These are phyloP conservation scores for Melampsora larici-populina DNA, from an alignment of 1,284 basidiomycete species.

Conservation along the genomic window DNA sequence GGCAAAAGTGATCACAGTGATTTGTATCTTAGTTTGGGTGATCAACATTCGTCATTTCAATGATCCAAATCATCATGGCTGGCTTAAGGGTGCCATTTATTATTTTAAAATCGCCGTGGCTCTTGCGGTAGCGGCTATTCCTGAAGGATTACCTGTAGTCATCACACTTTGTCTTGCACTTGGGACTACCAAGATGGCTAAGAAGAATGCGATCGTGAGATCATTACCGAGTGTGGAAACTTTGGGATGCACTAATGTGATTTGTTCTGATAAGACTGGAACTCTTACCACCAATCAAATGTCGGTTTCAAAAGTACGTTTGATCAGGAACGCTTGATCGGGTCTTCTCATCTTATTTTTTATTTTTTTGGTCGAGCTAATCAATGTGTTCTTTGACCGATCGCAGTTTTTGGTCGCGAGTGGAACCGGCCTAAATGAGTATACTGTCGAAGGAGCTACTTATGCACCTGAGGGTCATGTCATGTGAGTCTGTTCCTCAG, in stretches of 20 bases:
- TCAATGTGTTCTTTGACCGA: not conserved
- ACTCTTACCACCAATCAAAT: slow-evolving; percentile 67
- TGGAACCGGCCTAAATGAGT: slow-evolving; percentile 64
- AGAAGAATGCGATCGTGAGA: slow-evolving; percentile 92
- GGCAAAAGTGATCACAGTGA: slow-evolving; percentile 91
- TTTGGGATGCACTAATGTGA: slow-evolving; percentile 89
- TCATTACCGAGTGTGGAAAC: slow-evolving; percentile 96
- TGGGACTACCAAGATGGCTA: slow-evolving; percentile 95
- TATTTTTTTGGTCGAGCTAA: not conserved
- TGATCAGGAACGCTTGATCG: not conserved
- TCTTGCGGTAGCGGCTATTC: slow-evolving; percentile 90
- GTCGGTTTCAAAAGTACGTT: slow-evolving; percentile 75
- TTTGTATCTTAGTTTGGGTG: slow-evolving; percentile 91
- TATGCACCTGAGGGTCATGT: slow-evolving; percentile 78
- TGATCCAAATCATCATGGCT: slow-evolving; percentile 84
- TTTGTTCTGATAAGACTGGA: slow-evolving; percentile 95
- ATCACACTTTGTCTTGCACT: slow-evolving; percentile 94
- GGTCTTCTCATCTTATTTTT: not conserved
- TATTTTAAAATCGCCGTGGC: slow-evolving; percentile 98
- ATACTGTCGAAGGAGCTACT: slow-evolving; percentile 79
- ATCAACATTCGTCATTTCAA: slow-evolving; percentile 90
- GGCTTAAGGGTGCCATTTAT: slow-evolving; percentile 85
- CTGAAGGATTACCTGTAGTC: slow-evolving; percentile 89
- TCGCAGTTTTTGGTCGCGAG: slow-evolving; percentile 71
- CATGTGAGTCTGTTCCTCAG: slow-evolving; percentile 50